Evolutionary conservation across 164 flowering plant species (phyloP), one percentile per base, ranked within the genome.

Genomic region (Platanus orientalis): DNA sequence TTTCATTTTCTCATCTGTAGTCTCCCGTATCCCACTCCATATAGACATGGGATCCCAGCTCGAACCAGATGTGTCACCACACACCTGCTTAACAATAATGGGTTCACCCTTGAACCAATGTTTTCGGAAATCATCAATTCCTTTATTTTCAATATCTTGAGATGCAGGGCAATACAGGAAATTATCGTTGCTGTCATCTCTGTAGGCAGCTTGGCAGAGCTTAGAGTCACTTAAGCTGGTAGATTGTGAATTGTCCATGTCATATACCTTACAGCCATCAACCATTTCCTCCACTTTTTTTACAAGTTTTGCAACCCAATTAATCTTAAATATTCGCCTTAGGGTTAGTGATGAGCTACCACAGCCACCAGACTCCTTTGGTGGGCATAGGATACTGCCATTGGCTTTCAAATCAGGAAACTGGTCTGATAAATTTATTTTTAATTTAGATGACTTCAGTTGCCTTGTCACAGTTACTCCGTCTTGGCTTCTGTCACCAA

Each of bases 221-320:
- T 64, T 69, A 49, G 70, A 62, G 61, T 72, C 69, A 45, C 58
- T 51, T 2, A 24, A 53, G 9, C 56, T 80, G 63, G 59, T 50
- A 14, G 69, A 69, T 28, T 65, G 69, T 20, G 57, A 62, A 73
- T 58, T 36, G 24, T 61, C 72, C 61, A 55, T 39, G 60, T 79
- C 83, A 67, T 63, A 27, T 66, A 82, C 75, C 69, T 79, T 88
- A 67, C 97, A 94, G 28, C 96, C 96, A 72, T 74, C 78, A 60
- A 94, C 95, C 91, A 94, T 84, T 78, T 94, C 97, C 75, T 91
- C 97, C n/a, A 82, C 85, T 81, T 81, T 84, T 78, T 91, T 94
- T 28, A 86, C 90, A 61, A 94, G 81, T 67, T 89, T 94, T 47
- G 96, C 95, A 71, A 91, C 95, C 99, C 99, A 94, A 58, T 94